These are phyloP conservation scores for Fusarium longipes DNA, from an alignment of 2,329 filamentous ascomycete genomes.

Conservation along the genomic window DNA sequence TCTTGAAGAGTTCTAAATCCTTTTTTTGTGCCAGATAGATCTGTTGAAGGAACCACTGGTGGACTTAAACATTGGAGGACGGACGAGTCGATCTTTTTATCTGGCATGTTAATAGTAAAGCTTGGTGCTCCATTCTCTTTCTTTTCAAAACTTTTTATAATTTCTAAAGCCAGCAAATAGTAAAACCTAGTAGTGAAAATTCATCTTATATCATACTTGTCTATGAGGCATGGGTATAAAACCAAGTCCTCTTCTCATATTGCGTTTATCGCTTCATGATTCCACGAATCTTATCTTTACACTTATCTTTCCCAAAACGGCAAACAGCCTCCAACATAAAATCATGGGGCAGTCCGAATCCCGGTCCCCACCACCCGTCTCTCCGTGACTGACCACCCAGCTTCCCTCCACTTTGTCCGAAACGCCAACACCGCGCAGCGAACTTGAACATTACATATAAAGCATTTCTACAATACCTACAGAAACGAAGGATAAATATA, in stretches of 20 bases:
- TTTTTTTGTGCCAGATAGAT: neutral
- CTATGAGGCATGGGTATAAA: neutral
- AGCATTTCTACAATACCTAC: neutral
- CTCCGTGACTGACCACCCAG: conserved; percentile 13
- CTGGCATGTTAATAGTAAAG: too few species aligned
- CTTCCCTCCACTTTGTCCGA: conserved; percentile 36
- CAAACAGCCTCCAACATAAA: neutral
- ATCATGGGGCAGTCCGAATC: conserved; percentile 2
- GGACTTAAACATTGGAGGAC: too few species aligned
- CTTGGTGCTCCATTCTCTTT: too few species aligned
- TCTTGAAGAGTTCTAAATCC: neutral
- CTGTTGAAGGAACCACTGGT: too few species aligned
- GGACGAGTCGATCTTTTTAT: too few species aligned
- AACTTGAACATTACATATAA: conserved; percentile 2
- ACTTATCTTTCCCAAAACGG: conserved; percentile 10
- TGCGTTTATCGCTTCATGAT: conserved; percentile 7
- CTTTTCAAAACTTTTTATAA: too few species aligned
- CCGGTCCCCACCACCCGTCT: conserved; percentile 30
- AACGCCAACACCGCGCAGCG: neutral
- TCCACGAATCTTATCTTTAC: neutral
- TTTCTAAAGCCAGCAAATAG: too few species aligned
- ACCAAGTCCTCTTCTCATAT: neutral
- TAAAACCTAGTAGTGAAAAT: too few species aligned
- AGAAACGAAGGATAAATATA: neutral
- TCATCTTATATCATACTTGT: neutral